A percentile compares a stretch with the other conserved stretches of the same genome.
phyloP scores from a whole-genome alignment of 164 flowering plant species.

The Vitis rupestris region DNA sequence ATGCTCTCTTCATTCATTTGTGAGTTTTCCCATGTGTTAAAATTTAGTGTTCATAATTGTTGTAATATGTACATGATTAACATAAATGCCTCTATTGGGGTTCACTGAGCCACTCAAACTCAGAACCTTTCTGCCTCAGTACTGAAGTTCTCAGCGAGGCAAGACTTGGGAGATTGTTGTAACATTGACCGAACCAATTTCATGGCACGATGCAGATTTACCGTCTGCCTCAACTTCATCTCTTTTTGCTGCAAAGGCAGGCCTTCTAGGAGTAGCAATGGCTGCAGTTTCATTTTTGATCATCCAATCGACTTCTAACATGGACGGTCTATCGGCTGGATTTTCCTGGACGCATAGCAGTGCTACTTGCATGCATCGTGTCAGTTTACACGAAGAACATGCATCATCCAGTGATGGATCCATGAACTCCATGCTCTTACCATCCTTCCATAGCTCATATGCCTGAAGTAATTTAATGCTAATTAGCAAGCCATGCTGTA shows the following conservation, averaged over 20 bases:
- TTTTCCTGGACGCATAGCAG: slow-evolving; percentile 33
- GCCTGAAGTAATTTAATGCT: slow-evolving; percentile 16
- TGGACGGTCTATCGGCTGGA: slow-evolving; percentile 31
- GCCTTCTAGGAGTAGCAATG: slow-evolving; percentile 10
- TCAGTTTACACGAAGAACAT: slow-evolving; percentile 20
- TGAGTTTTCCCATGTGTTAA: too few species aligned
- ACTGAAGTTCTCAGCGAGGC: slow-evolving; percentile 6
- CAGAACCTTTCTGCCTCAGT: too few species aligned
- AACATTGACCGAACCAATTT: slow-evolving; percentile 7
- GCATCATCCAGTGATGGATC: slow-evolving; percentile 31
- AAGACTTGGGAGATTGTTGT: slow-evolving; percentile 6
- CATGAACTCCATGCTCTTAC: slow-evolving; percentile 22
- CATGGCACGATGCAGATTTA: background rate
- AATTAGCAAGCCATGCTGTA: background rate
- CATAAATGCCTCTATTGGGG: too few species aligned
- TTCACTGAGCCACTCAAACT: too few species aligned
- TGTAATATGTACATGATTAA: too few species aligned
- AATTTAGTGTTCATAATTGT: too few species aligned
- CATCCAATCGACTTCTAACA: slow-evolving; percentile 20
- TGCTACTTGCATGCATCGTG: slow-evolving; percentile 34
- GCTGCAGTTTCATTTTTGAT: slow-evolving; percentile 11
- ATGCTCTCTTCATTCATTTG: too few species aligned
- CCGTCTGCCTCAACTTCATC: background rate
- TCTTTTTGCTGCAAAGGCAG: slow-evolving; percentile 15
- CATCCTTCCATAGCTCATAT: slow-evolving; percentile 29